Conservation (phyloP, 164 flowering plant species). For the Platanus orientalis region DNA sequence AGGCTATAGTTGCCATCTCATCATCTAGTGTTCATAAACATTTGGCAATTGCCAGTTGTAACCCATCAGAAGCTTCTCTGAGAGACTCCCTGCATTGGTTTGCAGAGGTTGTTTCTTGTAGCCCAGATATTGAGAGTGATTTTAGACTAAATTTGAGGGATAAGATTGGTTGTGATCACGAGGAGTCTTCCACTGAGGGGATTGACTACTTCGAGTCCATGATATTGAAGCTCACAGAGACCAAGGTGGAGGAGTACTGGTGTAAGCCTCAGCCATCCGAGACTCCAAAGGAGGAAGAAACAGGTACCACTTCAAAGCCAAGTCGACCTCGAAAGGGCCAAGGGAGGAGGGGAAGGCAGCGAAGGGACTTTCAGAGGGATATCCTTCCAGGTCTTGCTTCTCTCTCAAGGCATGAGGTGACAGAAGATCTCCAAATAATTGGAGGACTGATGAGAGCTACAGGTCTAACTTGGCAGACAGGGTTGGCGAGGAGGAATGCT, state of each 20-base stretch:
- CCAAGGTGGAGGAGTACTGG: slow-evolving; percentile 57
- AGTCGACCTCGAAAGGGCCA: slow-evolving; percentile 62
- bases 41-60: slow-evolving; percentile 5
- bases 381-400: slow-evolving; percentile 85
- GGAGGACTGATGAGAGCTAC: slow-evolving; percentile 74
- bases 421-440: slow-evolving; percentile 77
- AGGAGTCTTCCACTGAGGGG: slow-evolving; percentile 23
- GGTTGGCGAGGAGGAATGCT: slow-evolving; percentile 54
- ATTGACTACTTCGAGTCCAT: slow-evolving; percentile 74
- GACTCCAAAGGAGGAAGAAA: slow-evolving; percentile 37
- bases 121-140: slow-evolving; percentile 14
- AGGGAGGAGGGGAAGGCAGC: slow-evolving; percentile 81
- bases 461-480: slow-evolving; percentile 67
- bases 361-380: slow-evolving; percentile 94
- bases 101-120: slow-evolving; percentile 43
- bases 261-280: slow-evolving; percentile 47
- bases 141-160: background rate
- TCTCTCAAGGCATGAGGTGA: slow-evolving; percentile 85
- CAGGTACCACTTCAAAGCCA: slow-evolving; percentile 20
- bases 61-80: slow-evolving; percentile 14
- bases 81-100: slow-evolving; percentile 47
- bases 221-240: slow-evolving; percentile 66
- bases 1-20: slow-evolving; percentile 53
- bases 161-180: slow-evolving; percentile 6
- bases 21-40: slow-evolving; percentile 9